Conservation (phyloP, 192 early-diverging fungal genomes). For the Gigaspora rosea region DNA sequence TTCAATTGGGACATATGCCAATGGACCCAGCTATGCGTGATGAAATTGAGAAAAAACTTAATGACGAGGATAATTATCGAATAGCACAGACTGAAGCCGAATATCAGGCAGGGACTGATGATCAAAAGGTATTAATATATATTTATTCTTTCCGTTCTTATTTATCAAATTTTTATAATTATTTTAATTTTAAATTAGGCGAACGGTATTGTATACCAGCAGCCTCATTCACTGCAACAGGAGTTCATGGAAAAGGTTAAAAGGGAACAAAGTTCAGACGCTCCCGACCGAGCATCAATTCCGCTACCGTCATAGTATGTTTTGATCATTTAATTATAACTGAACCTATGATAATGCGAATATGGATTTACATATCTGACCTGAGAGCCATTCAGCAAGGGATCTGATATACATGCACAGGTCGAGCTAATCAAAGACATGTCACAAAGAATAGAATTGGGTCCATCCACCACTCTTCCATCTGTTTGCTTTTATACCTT, state of each 20-base stretch:
- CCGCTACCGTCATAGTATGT: slow-evolving; percentile 73
- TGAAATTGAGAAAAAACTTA: slow-evolving; percentile 81
- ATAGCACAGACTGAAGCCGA: neutral
- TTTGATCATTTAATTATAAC: neutral
- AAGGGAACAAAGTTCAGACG: slow-evolving; percentile 34
- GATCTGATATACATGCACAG: slow-evolving; percentile 77
- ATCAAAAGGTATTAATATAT: neutral
- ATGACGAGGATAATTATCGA: slow-evolving; percentile 56
- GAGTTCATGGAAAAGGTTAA: neutral
- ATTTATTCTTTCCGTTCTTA: neutral
- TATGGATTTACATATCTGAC: slow-evolving; percentile 45
- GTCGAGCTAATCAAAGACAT: slow-evolving; percentile 78
- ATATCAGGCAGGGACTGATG: neutral
- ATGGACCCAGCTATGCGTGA: slow-evolving; percentile 70
- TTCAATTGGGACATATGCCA: slow-evolving; percentile 74
- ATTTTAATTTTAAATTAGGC: neutral
- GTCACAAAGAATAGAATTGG: slow-evolving; percentile 71
- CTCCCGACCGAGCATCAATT: slow-evolving; percentile 63
- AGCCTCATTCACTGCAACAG: slow-evolving; percentile 1
- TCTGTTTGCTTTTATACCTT: slow-evolving; percentile 95
- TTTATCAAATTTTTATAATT: neutral
- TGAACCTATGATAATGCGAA: slow-evolving; percentile 34
- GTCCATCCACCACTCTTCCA: slow-evolving; percentile 65
- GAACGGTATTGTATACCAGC: neutral
- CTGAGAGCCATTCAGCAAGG: slow-evolving; percentile 54